Evolutionary conservation across 768 basidiomycete genomes (phyloP).

Genomic region (Dioszegia aurantiaca): DNA sequence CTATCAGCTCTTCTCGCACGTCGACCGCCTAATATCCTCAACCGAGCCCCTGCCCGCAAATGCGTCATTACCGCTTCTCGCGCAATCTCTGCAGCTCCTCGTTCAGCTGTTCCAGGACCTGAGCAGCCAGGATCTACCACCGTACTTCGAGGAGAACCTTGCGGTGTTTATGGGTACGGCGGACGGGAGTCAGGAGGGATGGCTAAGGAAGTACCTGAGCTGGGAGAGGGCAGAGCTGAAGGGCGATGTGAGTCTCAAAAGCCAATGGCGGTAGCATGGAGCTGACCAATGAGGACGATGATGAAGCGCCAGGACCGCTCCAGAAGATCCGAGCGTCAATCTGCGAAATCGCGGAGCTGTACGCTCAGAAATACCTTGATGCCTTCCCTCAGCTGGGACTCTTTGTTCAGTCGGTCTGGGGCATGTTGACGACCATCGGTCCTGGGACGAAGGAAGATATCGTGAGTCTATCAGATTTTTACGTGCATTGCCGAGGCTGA

Average conservation of each 20-base stretch:
- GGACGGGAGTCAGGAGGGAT: conserved; percentile 56
- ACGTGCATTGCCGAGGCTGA: not conserved
- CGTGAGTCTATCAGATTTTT: conserved; percentile 58
- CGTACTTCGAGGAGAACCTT: conserved; percentile 85
- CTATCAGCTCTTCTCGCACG: conserved; percentile 68
- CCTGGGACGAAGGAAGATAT: conserved; percentile 71
- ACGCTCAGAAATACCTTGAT: conserved; percentile 53
- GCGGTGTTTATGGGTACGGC: conserved; percentile 70
- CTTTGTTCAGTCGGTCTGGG: conserved; percentile 88
- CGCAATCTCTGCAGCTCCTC: conserved; percentile 73
- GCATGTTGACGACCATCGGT: conserved; percentile 64
- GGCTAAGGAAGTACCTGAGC: conserved; percentile 73
- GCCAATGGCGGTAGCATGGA: not conserved
- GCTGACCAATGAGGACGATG: conserved; percentile 58
- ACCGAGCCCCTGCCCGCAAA: conserved; percentile 51
- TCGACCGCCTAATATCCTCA: conserved; percentile 54
- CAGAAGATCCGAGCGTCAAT: conserved; percentile 84
- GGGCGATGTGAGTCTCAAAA: conserved; percentile 61
- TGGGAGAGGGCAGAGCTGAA: conserved; percentile 72
- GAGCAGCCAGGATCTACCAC: conserved; percentile 90
- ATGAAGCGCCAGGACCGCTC: conserved; percentile 76
- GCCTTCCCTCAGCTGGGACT: conserved; percentile 53
- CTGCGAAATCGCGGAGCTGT: conserved; percentile 84
- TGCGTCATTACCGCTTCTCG: conserved; percentile 55
- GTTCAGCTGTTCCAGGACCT: conserved; percentile 90